Evolutionary conservation across 2,329 filamentous ascomycete genomes (phyloP).

Genomic region (Aureobasidium sp.): DNA sequence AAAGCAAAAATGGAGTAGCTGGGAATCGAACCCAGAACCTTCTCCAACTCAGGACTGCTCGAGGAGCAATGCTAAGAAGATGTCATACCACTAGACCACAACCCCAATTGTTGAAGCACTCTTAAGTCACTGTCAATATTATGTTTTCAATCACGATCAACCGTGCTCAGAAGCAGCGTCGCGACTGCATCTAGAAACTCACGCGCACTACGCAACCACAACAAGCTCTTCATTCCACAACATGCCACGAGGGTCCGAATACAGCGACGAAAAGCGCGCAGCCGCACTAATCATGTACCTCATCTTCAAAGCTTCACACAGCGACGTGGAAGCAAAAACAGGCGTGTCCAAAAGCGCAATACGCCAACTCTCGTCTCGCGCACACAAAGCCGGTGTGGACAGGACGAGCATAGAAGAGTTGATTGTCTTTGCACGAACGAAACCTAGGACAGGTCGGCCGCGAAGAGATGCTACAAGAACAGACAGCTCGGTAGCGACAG

Average conservation of each 20-base stretch:
- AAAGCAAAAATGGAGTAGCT: constrained; percentile 11
- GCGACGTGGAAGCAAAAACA: background rate
- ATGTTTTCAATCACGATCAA: too few species aligned
- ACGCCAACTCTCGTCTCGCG: background rate
- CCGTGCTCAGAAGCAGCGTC: background rate
- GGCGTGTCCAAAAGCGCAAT: background rate
- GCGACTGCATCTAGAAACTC: too few species aligned
- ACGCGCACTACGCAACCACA: background rate
- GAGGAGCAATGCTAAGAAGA: constrained; percentile 13
- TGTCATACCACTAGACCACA: constrained; percentile 16
- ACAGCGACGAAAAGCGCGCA: constrained; percentile 4
- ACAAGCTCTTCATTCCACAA: background rate
- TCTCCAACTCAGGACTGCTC: constrained; percentile 14
- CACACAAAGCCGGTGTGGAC: background rate
- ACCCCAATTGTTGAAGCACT: background rate
- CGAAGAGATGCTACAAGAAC: background rate
- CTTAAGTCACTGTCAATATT: too few species aligned
- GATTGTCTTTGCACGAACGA: constrained; percentile 1
- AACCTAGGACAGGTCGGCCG: background rate
- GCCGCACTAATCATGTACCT: background rate
- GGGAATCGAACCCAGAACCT: constrained; percentile 15
- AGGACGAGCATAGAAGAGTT: background rate
- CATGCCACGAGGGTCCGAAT: background rate
- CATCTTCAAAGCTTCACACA: background rate
- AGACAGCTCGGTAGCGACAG: background rate